phyloP scores from a whole-genome alignment of 371 early-diverging fungal genomes.

The Capniomyces stellatus region DNA sequence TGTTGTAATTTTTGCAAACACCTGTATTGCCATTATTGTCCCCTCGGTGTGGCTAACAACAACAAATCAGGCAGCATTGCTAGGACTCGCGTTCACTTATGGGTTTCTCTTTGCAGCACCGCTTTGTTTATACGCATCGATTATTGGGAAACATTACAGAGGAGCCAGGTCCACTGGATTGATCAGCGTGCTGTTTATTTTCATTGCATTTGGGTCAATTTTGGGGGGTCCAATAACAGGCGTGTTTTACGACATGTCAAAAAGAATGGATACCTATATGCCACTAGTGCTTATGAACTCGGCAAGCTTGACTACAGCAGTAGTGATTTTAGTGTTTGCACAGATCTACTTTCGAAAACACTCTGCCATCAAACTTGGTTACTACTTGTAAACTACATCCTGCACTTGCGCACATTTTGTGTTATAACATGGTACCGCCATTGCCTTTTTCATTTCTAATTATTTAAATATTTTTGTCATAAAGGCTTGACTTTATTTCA shows the following conservation, averaged over 20 bases:
- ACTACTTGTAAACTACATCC: too few species aligned
- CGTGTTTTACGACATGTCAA: not conserved
- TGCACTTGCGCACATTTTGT: too few species aligned
- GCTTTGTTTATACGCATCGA: not conserved
- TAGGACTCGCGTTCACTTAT: not conserved
- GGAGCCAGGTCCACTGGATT: not conserved
- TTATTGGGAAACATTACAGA: not conserved
- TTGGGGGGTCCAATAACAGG: not conserved
- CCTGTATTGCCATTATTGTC: not conserved
- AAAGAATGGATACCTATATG: too few species aligned
- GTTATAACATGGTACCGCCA: too few species aligned
- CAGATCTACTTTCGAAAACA: too few species aligned
- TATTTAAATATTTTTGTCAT: too few species aligned
- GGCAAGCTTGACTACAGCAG: too few species aligned
- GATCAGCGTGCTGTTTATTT: not conserved
- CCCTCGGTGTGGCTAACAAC: not conserved
- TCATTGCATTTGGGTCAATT: not conserved
- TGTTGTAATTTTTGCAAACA: not conserved
- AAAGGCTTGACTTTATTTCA: too few species aligned
- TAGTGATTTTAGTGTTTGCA: too few species aligned
- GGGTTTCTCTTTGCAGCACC: not conserved
- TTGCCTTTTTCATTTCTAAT: too few species aligned
- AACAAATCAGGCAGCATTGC: not conserved
- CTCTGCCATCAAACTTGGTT: too few species aligned
- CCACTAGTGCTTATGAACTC: too few species aligned